Base-by-base conservation (phyloP, 495 filamentous ascomycete genomes). In the Zalerion maritima region DNA sequence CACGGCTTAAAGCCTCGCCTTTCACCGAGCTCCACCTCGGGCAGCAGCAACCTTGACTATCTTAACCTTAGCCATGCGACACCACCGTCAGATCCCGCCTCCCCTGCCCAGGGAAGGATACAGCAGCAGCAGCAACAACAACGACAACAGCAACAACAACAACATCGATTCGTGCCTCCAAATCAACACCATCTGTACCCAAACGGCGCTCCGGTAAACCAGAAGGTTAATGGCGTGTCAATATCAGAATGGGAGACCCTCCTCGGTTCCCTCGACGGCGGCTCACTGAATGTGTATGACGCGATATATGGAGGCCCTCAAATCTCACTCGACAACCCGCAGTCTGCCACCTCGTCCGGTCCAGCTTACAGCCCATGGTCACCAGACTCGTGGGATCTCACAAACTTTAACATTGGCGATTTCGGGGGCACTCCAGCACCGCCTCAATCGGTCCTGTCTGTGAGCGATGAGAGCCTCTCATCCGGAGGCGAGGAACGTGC, bases 201-300 rank as follows among this genome's bases (percentile, higher is more conserved):
- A 7, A 36, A 34, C 21, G 39, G 42, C 5, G 50, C 48, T 8
- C 29, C 42, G n/a, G 43, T 38, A 15, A 47, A 51, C 6, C 57
- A 58, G 26, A 42, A 31, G 3, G 28, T 36, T n/a, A 41, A 38
- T 12, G 32, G 59, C 21, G 60, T 75, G 6, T 69, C 73, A 2
- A 50, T 72, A 31, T 60, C 71, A 1, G 81, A 86, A 37, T 89
- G 82, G 83, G 81, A 86, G 46, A 67, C 72, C 8, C 64, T 89
- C 1, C 58, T 86, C 11, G 73, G 75, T 22, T 73, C 72, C 20
- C 71, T 92, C 54, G 83, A 89, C 36, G 71, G 72, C 19, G 81
- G 77, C 3, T 71, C 70, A 42, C 71, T 74, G 10, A 86, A 82
- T 44, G 72, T 87, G 6, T 89, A 84, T 61, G 81, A 80, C 37